Base-by-base conservation (phyloP, 441 rosid species). In the Eutrema salsugineum region DNA sequence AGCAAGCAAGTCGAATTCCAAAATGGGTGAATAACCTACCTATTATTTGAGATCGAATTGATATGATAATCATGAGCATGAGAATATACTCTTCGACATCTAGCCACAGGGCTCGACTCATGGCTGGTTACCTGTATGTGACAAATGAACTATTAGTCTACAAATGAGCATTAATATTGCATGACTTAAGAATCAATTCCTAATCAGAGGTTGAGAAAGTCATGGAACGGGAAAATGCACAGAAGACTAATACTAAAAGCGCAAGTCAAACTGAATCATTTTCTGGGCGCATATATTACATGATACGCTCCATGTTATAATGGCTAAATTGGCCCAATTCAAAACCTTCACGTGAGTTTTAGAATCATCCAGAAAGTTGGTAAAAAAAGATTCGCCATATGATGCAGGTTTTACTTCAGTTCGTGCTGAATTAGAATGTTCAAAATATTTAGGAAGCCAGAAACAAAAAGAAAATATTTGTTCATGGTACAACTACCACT, bases 1-100 rank as follows among this genome's bases (percentile, higher is more conserved):
- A 53, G 28, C 15, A 43, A 15, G 53, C 8, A 49, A 63, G 32
- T 55, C 2, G 15, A 39, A 56, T 30, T 4, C 43, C 16, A 61
- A 57, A 57, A 46, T 58, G 28, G 56, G 32, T 58, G 55, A 8
- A 48, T 38, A 44, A 50, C 50, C 33, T 72, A 93, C 99, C 99
- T 96, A 78, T 91, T 96, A 80, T 83, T 91, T 36, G 99, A 93
- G 80, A 96, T 96, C 24, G 99, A 96, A 81, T 96, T 96, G 78
- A 96, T 90, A 80, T 96, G 99, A 81, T 96, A 96, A 76, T 96
- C 98, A 81, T 96, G 99, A 20, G 98, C 99, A 84, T 96, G 98
- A 39, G 96, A 91, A 82, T 96, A 93, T 48, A 93, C 86, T 79
- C 93, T 87, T 66, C 98, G 94, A 77, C 99, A 93, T 83, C 93